Percentiles rank a stretch among this genome's conserved stretches.
Evolutionary conservation across 2,329 filamentous ascomycete genomes (phyloP).

Genomic region (Torrubiellomyces zombiae): DNA sequence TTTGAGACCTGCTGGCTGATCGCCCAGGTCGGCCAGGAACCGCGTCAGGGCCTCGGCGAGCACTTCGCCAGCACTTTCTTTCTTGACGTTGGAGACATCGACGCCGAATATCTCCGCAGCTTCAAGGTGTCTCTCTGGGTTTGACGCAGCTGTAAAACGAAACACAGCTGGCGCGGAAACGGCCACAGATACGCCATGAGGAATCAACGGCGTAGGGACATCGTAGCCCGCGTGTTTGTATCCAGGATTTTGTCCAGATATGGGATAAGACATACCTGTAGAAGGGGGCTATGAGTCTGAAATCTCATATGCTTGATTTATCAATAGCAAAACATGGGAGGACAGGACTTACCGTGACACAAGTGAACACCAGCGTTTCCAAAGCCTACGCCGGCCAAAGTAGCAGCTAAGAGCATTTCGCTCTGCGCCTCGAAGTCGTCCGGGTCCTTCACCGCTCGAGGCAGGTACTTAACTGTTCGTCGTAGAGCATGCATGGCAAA

Average conservation of each 20-base stretch:
- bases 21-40: conserved; percentile 71
- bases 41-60: conserved; percentile 65
- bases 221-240: conserved; percentile 84
- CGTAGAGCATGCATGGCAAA: conserved; percentile 79
- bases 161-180: conserved; percentile 90
- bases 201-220: conserved; percentile 64
- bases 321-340: not conserved
- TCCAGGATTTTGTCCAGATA: conserved; percentile 80
- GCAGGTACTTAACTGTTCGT: conserved; percentile 80
- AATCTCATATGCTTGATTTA: not conserved
- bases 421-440: conserved; percentile 86
- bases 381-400: conserved; percentile 87
- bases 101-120: conserved; percentile 86
- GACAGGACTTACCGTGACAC: conserved; percentile 33
- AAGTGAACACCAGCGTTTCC: conserved; percentile 92
- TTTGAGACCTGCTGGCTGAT: conserved; percentile 77
- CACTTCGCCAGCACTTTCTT: conserved; percentile 77
- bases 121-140: conserved; percentile 78
- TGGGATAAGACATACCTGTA: conserved; percentile 85
- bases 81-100: conserved; percentile 74
- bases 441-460: conserved; percentile 69
- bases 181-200: conserved; percentile 88
- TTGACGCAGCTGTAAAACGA: conserved; percentile 78
- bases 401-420: conserved; percentile 90
- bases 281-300: conserved; percentile 1